Evolutionary conservation across 805 yeast species (phyloP), one percentile per base, ranked within the genome.

Genomic region (Geotrichum ghanense): DNA sequence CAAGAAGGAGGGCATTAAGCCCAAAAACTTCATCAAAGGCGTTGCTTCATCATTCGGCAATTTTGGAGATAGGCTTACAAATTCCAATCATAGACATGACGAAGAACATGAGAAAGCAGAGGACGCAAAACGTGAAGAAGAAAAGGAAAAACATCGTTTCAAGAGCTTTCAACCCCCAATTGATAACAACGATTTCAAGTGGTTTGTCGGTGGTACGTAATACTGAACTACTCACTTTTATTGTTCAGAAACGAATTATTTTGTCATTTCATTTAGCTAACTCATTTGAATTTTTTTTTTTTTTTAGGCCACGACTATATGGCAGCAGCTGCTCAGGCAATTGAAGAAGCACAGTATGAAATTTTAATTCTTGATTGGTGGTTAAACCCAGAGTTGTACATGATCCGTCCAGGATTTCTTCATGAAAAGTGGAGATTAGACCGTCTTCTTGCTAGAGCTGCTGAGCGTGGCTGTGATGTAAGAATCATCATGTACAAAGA

Each of bases 291-390:
- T 41, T 12, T 20, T 7, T 16, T 20, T 7, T 10, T n/a, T 26
- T 12, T 10, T 22, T 68, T 62, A 44, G 41, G 34, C 24, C 42
- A 39, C n/a, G 42, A 39, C 21, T 39, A 39, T 39, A 39, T 39
- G 68, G 65, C 42, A 19, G 48, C 48, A 4, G 43, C 41, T 17
- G 48, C 48, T 12, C 43, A 44, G 31, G 48, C 48, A 4, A 43
- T 46, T 20, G 48, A 46, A 46, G 17, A 24, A 3, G 48, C 48
- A 7, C n/a, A 45, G 19, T 23, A 23, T 19, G 48, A 46, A 19
- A 45, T 46, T 45, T 23, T 46, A 16, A 46, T 46, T 45, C 43
- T 46, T 3, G 48, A 46, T 24, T 46, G 48, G 48, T 46, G 48
- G 48, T 22, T 46, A 12, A 35, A 42, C 22, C 48, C 48, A 5